Conservation (phyloP, 2,329 filamentous ascomycete species). For the Teratosphaeria nubilosa region DNA sequence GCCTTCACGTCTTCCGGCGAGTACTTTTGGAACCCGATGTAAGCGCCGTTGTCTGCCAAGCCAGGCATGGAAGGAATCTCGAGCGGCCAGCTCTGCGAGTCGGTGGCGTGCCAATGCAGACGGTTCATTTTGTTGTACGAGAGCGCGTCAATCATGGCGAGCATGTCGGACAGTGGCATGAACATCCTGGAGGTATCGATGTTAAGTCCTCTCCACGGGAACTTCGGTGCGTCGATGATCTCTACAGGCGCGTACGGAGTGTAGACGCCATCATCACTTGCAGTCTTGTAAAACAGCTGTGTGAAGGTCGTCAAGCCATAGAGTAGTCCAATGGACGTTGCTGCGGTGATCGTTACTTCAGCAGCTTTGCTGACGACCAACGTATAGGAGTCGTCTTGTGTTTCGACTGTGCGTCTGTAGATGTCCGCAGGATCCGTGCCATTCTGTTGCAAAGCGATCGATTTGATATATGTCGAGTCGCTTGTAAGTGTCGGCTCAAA, state of each 20-base stretch:
- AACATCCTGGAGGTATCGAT: slow-evolving; percentile 68
- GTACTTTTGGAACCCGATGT: slow-evolving; percentile 58
- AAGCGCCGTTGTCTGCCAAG: slow-evolving; percentile 63
- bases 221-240: slow-evolving; percentile 65
- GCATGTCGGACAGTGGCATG: slow-evolving; percentile 57
- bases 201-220: slow-evolving; percentile 67
- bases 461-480: slow-evolving; percentile 41
- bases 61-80: slow-evolving; percentile 67
- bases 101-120: slow-evolving; percentile 71
- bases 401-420: slow-evolving; percentile 51
- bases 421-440: slow-evolving; percentile 42
- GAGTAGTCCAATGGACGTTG: slow-evolving; percentile 58
- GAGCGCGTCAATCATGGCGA: slow-evolving; percentile 64
- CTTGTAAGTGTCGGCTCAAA: slow-evolving; percentile 50
- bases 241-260: slow-evolving; percentile 59
- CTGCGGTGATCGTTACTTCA: slow-evolving; percentile 52
- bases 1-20: slow-evolving; percentile 51
- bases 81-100: slow-evolving; percentile 77
- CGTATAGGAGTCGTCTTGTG: slow-evolving; percentile 67
- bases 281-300: slow-evolving; percentile 63
- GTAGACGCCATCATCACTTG: slow-evolving; percentile 48
- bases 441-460: slow-evolving; percentile 54
- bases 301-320: slow-evolving; percentile 66
- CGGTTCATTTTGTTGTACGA: slow-evolving; percentile 76
- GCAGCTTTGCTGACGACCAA: slow-evolving; percentile 51